Base-by-base conservation (phyloP, 2,329 filamentous ascomycete genomes). In the Sclerotinia nivalis region DNA sequence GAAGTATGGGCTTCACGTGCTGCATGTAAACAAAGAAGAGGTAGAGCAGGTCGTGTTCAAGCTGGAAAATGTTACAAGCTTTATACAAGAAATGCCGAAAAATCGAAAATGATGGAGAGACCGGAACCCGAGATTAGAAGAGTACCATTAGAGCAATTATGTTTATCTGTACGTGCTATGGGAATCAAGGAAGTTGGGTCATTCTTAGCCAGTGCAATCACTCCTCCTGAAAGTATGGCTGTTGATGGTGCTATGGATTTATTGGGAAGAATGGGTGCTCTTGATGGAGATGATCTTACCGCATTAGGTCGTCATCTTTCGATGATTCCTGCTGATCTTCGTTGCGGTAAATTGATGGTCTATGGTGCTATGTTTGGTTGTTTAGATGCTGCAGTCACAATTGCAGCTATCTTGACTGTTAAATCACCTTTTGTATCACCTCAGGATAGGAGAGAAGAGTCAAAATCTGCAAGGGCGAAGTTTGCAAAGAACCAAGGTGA, bases 1-100 rank as follows among this genome's bases (percentile, higher is more conserved):
- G 96, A 99, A 82, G 93, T 93, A 0, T 99, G 94, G 94, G 96
- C 94, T 0, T 98, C 95, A 1, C 88, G 89, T 54, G 95, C 96
- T 12, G 95, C 96, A 5, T 97, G 94, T 79, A 97, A 97, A 80
- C 96, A 99, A 79, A 89, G 96, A 50, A 89, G 93, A 68, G 96
- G 96, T 78, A 91, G 96, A 83, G 96, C 96, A 40, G 96, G 96
- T 77, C 90, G 96, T 86, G 96, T 99, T 0, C 89, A 93, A 69
- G 92, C 92, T 34, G 96, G 96, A 69, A 89, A 89, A 74, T 98
- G 95, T 84, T 99, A 97, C 84, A 98, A 98, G 81, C 86, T 99
- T 2, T 99, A 93, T 80, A 98, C 96, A 0, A 87, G 90, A 70
- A 92, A 91, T 73, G 89, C 95, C 10, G 96, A 99, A 78, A 80